These are phyloP conservation scores for Pleurostoma richardsiae DNA, from an alignment of 2,329 filamentous ascomycete species.

Conservation along the genomic window DNA sequence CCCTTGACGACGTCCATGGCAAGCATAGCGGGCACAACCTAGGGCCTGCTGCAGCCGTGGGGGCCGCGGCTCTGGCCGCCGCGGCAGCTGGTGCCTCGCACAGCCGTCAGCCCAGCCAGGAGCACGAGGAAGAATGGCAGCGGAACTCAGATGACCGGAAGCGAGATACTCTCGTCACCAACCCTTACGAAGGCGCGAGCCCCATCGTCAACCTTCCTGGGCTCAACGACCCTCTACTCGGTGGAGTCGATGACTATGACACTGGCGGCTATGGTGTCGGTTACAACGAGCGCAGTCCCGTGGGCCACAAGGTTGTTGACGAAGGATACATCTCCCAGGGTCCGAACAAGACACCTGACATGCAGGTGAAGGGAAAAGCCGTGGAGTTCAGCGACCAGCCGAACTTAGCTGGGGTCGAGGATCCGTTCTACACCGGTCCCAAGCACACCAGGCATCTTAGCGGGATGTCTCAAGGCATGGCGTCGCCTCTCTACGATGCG, in stretches of 20 bases:
- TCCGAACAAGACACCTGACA: slow-evolving; percentile 49
- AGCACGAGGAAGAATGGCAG: slow-evolving; percentile 61
- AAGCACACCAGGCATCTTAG: slow-evolving; percentile 67
- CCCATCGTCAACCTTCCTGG: slow-evolving; percentile 52
- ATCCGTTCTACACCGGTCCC: slow-evolving; percentile 58
- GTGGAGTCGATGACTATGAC: slow-evolving; percentile 21
- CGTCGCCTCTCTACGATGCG: slow-evolving; percentile 84
- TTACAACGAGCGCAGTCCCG: slow-evolving; percentile 51
- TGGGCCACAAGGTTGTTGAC: slow-evolving; percentile 59
- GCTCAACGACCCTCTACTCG: slow-evolving; percentile 44
- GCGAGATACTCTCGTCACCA: slow-evolving; percentile 61
- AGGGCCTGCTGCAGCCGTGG: slow-evolving; percentile 42
- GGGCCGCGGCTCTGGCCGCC: slow-evolving; percentile 46
- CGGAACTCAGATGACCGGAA: slow-evolving; percentile 58
- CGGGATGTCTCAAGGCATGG: slow-evolving; percentile 88
- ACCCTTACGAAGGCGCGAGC: slow-evolving; percentile 62
- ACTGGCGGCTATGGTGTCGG: slow-evolving; percentile 32
- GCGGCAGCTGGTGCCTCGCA: slow-evolving; percentile 36
- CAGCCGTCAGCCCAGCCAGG: slow-evolving; percentile 49
- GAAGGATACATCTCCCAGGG: slow-evolving; percentile 88
- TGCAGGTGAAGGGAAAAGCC: slow-evolving; percentile 51
- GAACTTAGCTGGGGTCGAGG: slow-evolving; percentile 49
- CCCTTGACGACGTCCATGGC: slow-evolving; percentile 16
- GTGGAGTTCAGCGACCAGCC: slow-evolving; percentile 47
- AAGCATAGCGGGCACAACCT: slow-evolving; percentile 33